Evolutionary conservation across 2,329 filamentous ascomycete genomes (phyloP), one percentile per base, ranked within the genome.

Genomic region (Aureobasidium sp.): DNA sequence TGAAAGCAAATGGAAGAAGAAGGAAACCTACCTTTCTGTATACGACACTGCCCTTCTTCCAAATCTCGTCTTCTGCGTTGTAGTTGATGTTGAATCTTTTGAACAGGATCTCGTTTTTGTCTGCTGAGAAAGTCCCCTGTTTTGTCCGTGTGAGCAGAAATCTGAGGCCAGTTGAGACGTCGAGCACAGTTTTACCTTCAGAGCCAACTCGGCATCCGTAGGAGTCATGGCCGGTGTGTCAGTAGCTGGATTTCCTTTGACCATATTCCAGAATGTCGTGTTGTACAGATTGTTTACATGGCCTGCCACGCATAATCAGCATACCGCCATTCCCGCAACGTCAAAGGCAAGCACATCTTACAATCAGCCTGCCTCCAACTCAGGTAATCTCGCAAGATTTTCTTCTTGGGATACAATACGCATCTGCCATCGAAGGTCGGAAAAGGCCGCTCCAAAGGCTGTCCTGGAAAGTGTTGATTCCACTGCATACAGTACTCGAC

Each of bases 211-310:
- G 0, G 94, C 94, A 63, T 90, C 88, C 56, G 86, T 87, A 34
- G 85, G 83, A 58, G 84, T 86, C 78, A 94, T 82, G 0, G 87
- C 89, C 12, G 55, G 14, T 22, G 55, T 58, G 4, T 58, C 15
- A 1, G 55, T 58, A 27, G n/a, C 41, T 11, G 55, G 29, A 31
- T 59, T 59, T 9, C 56, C 56, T 8, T 59, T 49, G 44, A 59
- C 88, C 69, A 99, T 79, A 0, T 87, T 81, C 94, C 94, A 99
- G 74, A 97, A 97, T 0, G 91, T 90, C 0, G 94, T 99, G 73
- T 99, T 99, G 76, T 97, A 99, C 5, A 99, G 83, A 70, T 99
- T 99, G 75, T 99, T 99, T 69, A 99, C 96, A 73, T 99, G 94
- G 67, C 62, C 62, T 63, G 5, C 25, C 7, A 20, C 31, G 6